Conservation (phyloP, 2,329 filamentous ascomycete species). For the Monosporascus ibericus region DNA sequence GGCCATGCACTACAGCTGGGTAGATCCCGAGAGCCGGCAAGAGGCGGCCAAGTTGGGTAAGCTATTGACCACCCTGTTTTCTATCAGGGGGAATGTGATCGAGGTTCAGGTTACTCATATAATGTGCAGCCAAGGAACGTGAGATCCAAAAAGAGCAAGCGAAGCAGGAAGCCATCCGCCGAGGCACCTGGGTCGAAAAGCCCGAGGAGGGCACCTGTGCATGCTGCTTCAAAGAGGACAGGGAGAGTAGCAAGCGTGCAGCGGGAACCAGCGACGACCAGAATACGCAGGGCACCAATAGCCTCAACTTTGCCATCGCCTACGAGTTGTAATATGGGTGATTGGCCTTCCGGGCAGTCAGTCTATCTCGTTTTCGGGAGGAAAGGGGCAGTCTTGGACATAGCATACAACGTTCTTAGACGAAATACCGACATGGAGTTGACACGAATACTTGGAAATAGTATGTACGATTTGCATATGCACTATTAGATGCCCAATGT, state of each 20-base stretch:
- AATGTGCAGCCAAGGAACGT: constrained; percentile 12
- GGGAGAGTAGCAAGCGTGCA: constrained; percentile 6
- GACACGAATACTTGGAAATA: not conserved
- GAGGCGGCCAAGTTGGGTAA: constrained; percentile 34
- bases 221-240: constrained; percentile 20
- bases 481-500: not conserved
- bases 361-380: too few species aligned
- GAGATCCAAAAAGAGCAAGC: constrained; percentile 9
- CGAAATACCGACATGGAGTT: not conserved
- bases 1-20: constrained; percentile 40
- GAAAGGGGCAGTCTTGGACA: too few species aligned
- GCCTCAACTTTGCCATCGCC: not conserved
- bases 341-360: not conserved
- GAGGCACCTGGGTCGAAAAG: constrained; percentile 16
- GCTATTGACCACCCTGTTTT: constrained; percentile 14
- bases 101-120: not conserved
- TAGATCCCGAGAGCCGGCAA: constrained; percentile 31
- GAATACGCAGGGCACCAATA: not conserved
- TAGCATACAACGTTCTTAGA: not conserved
- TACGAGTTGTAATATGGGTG: not conserved
- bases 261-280: not conserved
- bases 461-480: not conserved
- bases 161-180: constrained; percentile 10
- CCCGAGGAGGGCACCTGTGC: constrained; percentile 13
- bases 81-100: not conserved